These are phyloP conservation scores for Phaeodactylum tricornutum DNA, from an alignment of 108 stramenopile genomes.

Conservation along the genomic window DNA sequence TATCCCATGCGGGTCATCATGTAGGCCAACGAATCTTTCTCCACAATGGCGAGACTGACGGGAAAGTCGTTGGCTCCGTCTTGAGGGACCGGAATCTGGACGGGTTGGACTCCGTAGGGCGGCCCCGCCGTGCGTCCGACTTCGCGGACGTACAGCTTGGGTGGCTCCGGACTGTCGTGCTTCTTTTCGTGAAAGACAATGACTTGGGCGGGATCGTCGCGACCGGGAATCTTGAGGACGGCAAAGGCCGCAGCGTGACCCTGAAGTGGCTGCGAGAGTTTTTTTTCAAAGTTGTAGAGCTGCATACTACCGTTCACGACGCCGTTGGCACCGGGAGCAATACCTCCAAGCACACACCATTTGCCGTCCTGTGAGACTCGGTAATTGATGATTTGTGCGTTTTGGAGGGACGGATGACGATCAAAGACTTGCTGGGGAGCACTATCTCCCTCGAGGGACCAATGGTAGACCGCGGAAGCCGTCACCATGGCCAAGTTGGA, in stretches of 20 bases:
- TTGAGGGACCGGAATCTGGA: constrained; percentile 86
- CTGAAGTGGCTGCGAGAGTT: constrained; percentile 90
- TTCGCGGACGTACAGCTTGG: constrained; percentile 94
- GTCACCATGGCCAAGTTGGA: constrained; percentile 92
- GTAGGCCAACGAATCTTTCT: constrained; percentile 91
- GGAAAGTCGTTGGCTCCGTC: constrained; percentile 97
- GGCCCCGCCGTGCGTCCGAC: constrained; percentile 93
- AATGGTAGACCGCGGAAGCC: constrained; percentile 90
- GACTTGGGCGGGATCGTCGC: constrained; percentile 85
- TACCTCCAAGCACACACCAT: constrained; percentile 97
- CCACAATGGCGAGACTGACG: constrained; percentile 78
- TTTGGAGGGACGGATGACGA: constrained; percentile 81
- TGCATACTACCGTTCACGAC: constrained; percentile 96
- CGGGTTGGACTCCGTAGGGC: constrained; percentile 82
- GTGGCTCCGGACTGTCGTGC: constrained; percentile 52
- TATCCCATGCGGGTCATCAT: constrained; percentile 97
- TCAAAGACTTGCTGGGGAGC: constrained; percentile 91
- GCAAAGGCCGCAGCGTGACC: constrained; percentile 95
- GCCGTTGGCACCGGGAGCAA: constrained; percentile 73
- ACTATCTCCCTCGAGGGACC: constrained; percentile 67
- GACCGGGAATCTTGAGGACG: constrained; percentile 78
- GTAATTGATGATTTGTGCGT: constrained; percentile 97
- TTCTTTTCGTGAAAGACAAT: constrained; percentile 98
- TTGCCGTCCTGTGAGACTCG: constrained; percentile 89
- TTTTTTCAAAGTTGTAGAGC: constrained; percentile 93